phyloP scores from a whole-genome alignment of 768 basidiomycete genomes.

The Termitomyces eurrhizus region DNA sequence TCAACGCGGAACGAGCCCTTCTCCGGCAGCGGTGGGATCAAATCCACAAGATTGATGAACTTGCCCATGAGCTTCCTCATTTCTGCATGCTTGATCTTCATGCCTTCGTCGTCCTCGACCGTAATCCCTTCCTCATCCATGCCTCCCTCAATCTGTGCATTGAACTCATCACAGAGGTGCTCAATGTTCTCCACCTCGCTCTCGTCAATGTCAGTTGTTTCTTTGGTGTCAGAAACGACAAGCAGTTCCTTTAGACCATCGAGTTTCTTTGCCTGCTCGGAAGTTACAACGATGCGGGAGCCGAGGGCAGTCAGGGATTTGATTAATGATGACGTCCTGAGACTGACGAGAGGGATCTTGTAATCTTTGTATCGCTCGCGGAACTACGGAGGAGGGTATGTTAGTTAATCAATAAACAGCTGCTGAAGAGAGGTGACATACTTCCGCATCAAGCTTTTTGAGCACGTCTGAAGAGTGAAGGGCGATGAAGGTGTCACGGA shows the following conservation, averaged over 20 bases:
- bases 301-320: conserved; percentile 43
- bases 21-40: conserved; percentile 78
- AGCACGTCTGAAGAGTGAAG: conserved; percentile 89
- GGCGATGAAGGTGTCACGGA: conserved; percentile 91
- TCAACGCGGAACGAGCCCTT: conserved; percentile 86
- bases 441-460: conserved; percentile 67
- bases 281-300: conserved; percentile 36
- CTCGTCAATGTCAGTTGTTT: conserved; percentile 29
- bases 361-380: conserved; percentile 71
- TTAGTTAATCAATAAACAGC: conserved; percentile 4
- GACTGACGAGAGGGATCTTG: conserved; percentile 53
- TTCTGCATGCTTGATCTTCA: conserved; percentile 22
- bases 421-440: conserved; percentile 26
- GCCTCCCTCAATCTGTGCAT: conserved; percentile 18
- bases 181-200: conserved; percentile 15
- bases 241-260: conserved; percentile 29
- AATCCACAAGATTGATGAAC: conserved; percentile 70
- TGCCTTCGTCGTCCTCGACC: conserved; percentile 19
- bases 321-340: conserved; percentile 34
- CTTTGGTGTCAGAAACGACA: conserved; percentile 31
- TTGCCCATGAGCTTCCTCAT: conserved; percentile 37
- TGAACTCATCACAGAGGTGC: conserved; percentile 7
- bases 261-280: conserved; percentile 34
- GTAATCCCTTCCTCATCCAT: conserved; percentile 18
- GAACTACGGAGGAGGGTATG: conserved; percentile 42